Conservation (phyloP, 2,329 filamentous ascomycete genomes). For the Peltaster fructicola region DNA sequence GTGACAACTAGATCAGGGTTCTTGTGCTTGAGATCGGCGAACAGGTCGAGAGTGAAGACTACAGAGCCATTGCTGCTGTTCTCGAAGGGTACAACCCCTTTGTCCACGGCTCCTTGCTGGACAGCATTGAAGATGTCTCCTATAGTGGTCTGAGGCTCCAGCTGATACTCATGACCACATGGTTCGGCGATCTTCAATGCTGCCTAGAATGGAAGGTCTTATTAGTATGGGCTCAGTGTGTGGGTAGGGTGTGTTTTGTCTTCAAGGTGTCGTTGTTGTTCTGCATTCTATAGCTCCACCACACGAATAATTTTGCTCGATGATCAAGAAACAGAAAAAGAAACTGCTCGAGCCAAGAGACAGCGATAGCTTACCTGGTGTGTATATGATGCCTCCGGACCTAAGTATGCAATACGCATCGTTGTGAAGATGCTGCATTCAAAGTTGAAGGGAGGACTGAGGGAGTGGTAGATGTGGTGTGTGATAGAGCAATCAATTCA, state of each 20-base stretch:
- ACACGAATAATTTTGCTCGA: no score
- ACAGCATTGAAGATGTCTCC: slow-evolving; percentile 64
- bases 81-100: slow-evolving; percentile 83
- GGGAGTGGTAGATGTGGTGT: no score
- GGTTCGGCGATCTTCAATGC: slow-evolving; percentile 3
- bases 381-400: slow-evolving; percentile 48
- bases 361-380: slow-evolving; percentile 53
- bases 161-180: slow-evolving; percentile 6
- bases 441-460: no score
- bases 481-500: no score
- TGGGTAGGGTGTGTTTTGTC: slow-evolving; percentile 5
- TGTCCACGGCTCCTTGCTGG: slow-evolving; percentile 44
- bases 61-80: slow-evolving; percentile 93
- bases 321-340: no score
- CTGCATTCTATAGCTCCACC: no score
- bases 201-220: no score
- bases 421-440: no score
- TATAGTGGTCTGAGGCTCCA: slow-evolving; percentile 29
- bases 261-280: not conserved
- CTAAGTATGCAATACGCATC: slow-evolving; percentile 46
- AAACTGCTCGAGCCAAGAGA: no score
- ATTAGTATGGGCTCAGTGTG: slow-evolving; percentile 2
- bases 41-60: slow-evolving; percentile 71
- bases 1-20: slow-evolving; percentile 58
- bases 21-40: slow-evolving; percentile 51